Evolutionary conservation across 345 rosid species (phyloP).

Genomic region (Carallia brachiata): DNA sequence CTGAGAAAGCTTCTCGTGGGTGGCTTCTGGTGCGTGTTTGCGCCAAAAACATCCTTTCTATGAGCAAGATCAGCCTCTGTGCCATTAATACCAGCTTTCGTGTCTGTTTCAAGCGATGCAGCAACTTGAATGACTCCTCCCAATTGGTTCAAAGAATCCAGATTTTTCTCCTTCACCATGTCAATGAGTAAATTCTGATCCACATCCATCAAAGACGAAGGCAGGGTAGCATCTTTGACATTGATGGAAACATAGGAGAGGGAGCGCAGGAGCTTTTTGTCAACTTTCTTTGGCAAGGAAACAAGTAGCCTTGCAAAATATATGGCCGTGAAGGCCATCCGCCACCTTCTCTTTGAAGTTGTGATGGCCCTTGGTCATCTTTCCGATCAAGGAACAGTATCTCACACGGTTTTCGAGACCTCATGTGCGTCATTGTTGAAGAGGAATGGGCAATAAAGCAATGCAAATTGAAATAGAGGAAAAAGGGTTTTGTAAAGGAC

Average conservation of each 20-base stretch:
- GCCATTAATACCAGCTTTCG: constrained; percentile 19
- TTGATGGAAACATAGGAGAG: constrained; percentile 28
- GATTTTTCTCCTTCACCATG: constrained; percentile 22
- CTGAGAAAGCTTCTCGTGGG: constrained; percentile 9
- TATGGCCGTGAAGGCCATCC: constrained; percentile 29
- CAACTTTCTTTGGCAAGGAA: constrained; percentile 28
- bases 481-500: no score
- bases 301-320: constrained; percentile 33
- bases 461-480: no score
- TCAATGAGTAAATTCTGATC: constrained; percentile 19
- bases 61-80: constrained; percentile 17
- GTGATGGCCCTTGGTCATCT: neutral
- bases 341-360: constrained; percentile 23
- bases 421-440: neutral
- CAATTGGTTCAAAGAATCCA: constrained; percentile 11
- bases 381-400: constrained; percentile 8
- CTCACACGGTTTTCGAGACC: neutral
- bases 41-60: constrained; percentile 21
- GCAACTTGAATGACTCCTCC: constrained; percentile 31
- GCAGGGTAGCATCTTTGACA: neutral
- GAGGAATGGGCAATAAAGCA: neutral
- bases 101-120: constrained; percentile 16
- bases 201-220: neutral
- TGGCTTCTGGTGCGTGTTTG: constrained; percentile 11
- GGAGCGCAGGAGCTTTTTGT: constrained; percentile 14